Evolutionary conservation across 139 green algal species (phyloP).

Genomic region (Tetratostichococcus sp.): DNA sequence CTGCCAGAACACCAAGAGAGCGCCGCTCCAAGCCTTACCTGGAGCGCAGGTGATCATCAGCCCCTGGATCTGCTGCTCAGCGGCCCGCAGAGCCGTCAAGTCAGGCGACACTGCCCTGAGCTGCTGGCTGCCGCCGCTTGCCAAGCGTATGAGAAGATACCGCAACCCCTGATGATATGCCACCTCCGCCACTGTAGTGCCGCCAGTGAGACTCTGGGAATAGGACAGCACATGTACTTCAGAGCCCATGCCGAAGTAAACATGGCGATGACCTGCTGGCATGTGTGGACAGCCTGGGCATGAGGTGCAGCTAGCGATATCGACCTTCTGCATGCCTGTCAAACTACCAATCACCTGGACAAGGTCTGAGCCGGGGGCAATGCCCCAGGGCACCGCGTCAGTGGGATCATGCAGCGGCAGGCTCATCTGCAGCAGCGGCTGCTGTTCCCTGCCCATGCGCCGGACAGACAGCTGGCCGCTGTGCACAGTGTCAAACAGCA

Average conservation of each 20-base stretch:
- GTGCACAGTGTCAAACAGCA: constrained; percentile 22
- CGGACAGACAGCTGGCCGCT: constrained; percentile 26
- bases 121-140: too few species aligned
- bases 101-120: background rate
- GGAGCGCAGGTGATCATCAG: background rate
- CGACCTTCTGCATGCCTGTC: background rate
- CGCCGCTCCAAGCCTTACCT: too few species aligned
- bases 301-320: too few species aligned
- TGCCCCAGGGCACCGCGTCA: constrained; percentile 4
- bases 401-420: constrained; percentile 11
- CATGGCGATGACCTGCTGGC: too few species aligned
- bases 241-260: too few species aligned
- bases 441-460: background rate
- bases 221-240: too few species aligned
- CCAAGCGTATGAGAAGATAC: background rate
- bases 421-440: constrained; percentile 21
- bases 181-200: background rate
- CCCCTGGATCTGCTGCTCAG: too few species aligned
- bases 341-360: too few species aligned
- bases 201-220: background rate
- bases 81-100: too few species aligned
- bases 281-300: too few species aligned
- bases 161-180: background rate
- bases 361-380: background rate
- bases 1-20: too few species aligned